Base-by-base conservation (phyloP, 2,329 filamentous ascomycete genomes). In the Trichothecium roseum region DNA sequence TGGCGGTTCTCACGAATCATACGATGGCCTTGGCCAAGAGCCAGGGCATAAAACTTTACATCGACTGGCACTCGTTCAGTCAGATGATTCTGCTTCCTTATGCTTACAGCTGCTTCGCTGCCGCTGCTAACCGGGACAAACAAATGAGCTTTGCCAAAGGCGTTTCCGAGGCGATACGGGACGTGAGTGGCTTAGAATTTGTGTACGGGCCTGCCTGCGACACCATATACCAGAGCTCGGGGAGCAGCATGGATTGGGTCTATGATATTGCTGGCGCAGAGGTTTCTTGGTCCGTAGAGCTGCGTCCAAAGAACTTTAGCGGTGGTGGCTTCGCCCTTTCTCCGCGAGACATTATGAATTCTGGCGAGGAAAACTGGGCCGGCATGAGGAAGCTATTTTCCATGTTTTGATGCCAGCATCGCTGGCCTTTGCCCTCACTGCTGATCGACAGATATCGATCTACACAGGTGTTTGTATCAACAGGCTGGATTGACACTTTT, bases 41-140 rank as follows among this genome's bases (percentile, higher is more conserved):
- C 12, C 61, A 64, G 39, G 67, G 68, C 4, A 56, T 77, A 32
- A 65, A 68, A 41, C 56, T 76, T 3, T 79, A 69, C 55, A 69
- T 78, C 44, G 74, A 79, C 53, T 70, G 69, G 46, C 74, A 78
- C 55, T 62, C 69, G 0, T 79, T 76, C 53, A 65, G 63, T 13
- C 72, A 77, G 37, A 56, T 69, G 30, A 62, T 75, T 37, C 64
- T 73, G 47, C 62, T 42, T 32, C 54, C 66, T 8, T 76, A 74
- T 48, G 72, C 72, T 18, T 76, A 74, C 57, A 66, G 64, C 6
- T 75, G 70, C 60, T 56, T 53, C 18, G 59, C 53, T 22, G 47
- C 54, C 8, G 48, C 65, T 17, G 53, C 59, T 36, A 63, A 68
- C 34, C 55, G 66, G 37, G 49, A 58, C 3, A 55, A 63, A 36